Conservation (phyloP, 352 stramenopile genomes). For the Globisporangium paroecandrum region DNA sequence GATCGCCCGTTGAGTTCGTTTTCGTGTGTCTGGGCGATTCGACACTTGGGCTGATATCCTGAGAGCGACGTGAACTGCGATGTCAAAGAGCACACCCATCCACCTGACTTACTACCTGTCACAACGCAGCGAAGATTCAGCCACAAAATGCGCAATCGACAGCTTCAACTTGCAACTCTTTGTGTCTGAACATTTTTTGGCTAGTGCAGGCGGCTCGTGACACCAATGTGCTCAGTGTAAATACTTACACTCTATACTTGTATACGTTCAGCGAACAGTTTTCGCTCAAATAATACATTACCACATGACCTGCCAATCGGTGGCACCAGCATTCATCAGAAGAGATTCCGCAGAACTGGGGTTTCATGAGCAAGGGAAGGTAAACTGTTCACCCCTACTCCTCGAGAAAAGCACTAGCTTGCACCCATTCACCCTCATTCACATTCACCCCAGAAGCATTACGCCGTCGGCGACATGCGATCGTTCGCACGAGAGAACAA, state of each 20-base stretch:
- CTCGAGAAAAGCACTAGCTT: neutral
- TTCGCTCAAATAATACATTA: too few species aligned
- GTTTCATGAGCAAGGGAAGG: neutral
- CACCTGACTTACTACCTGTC: neutral
- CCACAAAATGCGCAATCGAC: neutral
- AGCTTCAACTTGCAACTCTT: slow-evolving; percentile 5
- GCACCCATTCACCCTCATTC: neutral
- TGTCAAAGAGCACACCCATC: neutral
- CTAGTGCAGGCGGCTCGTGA: neutral
- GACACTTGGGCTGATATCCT: neutral
- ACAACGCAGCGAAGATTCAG: slow-evolving; percentile 1
- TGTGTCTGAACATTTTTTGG: neutral
- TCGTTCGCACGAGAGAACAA: neutral
- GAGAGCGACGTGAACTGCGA: neutral
- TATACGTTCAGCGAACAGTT: too few species aligned
- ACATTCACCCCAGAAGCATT: slow-evolving; percentile 4
- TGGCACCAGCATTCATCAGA: neutral
- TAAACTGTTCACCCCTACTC: neutral
- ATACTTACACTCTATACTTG: too few species aligned
- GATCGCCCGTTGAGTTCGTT: neutral
- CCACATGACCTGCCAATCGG: neutral
- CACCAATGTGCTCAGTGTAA: too few species aligned
- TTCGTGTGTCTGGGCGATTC: neutral
- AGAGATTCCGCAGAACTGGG: neutral
- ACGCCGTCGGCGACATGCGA: slow-evolving; percentile 3